phyloP scores from a whole-genome alignment of 139 green algal species.

The Chlamydomonas sp. region DNA sequence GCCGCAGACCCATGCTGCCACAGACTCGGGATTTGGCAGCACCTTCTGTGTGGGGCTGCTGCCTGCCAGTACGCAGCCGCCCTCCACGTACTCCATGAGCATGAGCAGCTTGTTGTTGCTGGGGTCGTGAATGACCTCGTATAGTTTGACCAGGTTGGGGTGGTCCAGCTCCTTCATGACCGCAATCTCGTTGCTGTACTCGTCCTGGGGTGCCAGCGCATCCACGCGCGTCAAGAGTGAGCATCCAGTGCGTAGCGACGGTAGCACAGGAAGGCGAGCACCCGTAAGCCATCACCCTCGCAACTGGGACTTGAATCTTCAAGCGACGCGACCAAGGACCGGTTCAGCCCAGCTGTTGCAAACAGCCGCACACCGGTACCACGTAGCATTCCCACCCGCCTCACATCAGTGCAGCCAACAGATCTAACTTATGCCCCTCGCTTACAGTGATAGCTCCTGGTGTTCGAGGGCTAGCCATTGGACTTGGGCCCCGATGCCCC shows the following conservation, averaged over 20 bases:
- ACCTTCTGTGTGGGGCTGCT: constrained; percentile 30
- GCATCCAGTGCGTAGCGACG: too few relatives aligned
- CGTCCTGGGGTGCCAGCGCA: background rate
- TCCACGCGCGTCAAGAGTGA: too few relatives aligned
- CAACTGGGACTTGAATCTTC: too few relatives aligned
- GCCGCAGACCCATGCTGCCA: background rate
- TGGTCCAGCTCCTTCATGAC: constrained; percentile 63
- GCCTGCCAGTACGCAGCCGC: constrained; percentile 62
- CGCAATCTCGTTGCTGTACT: constrained; percentile 52
- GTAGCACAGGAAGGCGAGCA: too few relatives aligned
- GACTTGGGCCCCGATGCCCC: constrained; percentile 8
- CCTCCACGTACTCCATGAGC: constrained; percentile 86
- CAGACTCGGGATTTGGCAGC: background rate
- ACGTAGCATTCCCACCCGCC: background rate
- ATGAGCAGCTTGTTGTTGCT: constrained; percentile 74
- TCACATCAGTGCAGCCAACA: background rate
- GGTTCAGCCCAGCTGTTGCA: too few relatives aligned
- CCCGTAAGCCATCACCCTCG: too few relatives aligned
- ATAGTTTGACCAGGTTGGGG: constrained; percentile 56
- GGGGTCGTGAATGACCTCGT: constrained; percentile 72
- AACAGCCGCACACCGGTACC: background rate
- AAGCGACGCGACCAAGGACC: too few relatives aligned
- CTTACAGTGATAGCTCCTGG: constrained; percentile 28
- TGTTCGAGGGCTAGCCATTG: constrained; percentile 12
- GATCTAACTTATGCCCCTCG: background rate